These are phyloP conservation scores for Dalbergia oliveri DNA, from an alignment of 306 rosid species.

Conservation along the genomic window DNA sequence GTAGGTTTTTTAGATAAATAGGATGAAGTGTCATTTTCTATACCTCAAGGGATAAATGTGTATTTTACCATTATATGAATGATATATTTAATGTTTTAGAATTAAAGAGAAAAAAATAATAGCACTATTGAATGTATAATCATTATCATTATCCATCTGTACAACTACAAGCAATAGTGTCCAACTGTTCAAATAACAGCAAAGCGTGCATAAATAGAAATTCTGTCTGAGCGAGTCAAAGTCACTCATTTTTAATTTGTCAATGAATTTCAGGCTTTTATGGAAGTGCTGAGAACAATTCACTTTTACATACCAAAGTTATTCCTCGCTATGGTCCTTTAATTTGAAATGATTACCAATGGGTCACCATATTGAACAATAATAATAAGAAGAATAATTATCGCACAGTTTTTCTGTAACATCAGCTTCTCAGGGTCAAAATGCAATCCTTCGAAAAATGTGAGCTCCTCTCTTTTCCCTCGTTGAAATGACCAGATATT, in stretches of 20 bases:
- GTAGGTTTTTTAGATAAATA: too few relatives aligned
- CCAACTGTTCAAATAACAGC: background rate
- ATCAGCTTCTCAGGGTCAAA: slow-evolving; percentile 57
- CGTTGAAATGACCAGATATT: background rate
- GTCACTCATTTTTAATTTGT: slow-evolving; percentile 15
- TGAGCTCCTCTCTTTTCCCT: background rate
- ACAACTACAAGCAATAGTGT: background rate
- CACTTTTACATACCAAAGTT: slow-evolving; percentile 25
- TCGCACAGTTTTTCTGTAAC: slow-evolving; percentile 48
- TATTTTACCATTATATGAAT: too few relatives aligned
- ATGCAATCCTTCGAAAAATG: slow-evolving; percentile 51
- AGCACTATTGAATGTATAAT: slow-evolving; percentile 1
- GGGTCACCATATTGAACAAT: slow-evolving; percentile 57
- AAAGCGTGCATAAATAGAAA: slow-evolving; percentile 13
- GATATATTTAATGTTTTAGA: background rate
- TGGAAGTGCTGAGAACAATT: background rate
- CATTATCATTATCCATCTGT: background rate
- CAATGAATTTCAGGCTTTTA: slow-evolving; percentile 21
- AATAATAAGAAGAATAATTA: slow-evolving; percentile 51
- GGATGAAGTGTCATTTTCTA: too few relatives aligned
- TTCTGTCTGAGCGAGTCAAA: slow-evolving; percentile 5
- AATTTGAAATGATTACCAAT: slow-evolving; percentile 46
- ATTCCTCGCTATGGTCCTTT: slow-evolving; percentile 14
- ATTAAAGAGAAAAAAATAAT: background rate
- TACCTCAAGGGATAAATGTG: too few relatives aligned